These are phyloP conservation scores for Tripterygium wilfordii DNA, from an alignment of 177 flowering plant species.

Conservation along the genomic window DNA sequence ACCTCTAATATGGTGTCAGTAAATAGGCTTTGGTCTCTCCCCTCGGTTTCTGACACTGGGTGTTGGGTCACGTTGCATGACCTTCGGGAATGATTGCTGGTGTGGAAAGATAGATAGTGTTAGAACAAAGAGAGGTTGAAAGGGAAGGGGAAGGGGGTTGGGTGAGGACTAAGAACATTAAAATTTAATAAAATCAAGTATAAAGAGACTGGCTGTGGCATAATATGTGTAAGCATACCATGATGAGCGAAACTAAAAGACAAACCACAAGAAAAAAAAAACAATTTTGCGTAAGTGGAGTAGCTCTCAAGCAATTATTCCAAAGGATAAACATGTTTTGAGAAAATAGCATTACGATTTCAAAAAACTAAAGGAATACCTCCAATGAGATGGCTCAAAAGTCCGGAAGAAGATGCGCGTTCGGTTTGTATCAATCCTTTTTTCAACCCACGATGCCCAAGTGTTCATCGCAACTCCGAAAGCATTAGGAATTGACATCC, in stretches of 20 bases:
- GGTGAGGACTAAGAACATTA: too few species aligned
- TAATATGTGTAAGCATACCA: too few species aligned
- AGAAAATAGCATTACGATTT: not conserved
- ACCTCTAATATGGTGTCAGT: conserved; percentile 49
- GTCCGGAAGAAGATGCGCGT: conserved; percentile 78
- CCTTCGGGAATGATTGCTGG: conserved; percentile 33
- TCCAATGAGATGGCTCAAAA: conserved; percentile 84
- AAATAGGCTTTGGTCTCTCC: conserved; percentile 36
- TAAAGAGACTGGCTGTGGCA: too few species aligned
- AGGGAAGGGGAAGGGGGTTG: too few species aligned
- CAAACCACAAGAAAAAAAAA: too few species aligned
- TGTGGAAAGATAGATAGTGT: conserved; percentile 10
- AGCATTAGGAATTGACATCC: conserved; percentile 61
- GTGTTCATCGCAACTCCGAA: conserved; percentile 56
- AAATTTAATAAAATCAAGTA: too few species aligned
- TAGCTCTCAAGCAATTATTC: not conserved
- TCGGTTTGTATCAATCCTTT: conserved; percentile 41
- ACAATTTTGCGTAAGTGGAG: too few species aligned
- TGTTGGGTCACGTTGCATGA: conserved; percentile 55
- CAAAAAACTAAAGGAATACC: conserved; percentile 28
- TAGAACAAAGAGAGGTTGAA: too few species aligned
- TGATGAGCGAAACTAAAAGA: too few species aligned
- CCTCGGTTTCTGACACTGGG: conserved; percentile 40
- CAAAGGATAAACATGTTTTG: too few species aligned
- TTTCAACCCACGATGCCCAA: conserved; percentile 83